Percentiles rank a stretch among this genome's conserved stretches.
phyloP scores from a whole-genome alignment of 352 stramenopile genomes.

The Thalassiosira livingstoniorum region DNA sequence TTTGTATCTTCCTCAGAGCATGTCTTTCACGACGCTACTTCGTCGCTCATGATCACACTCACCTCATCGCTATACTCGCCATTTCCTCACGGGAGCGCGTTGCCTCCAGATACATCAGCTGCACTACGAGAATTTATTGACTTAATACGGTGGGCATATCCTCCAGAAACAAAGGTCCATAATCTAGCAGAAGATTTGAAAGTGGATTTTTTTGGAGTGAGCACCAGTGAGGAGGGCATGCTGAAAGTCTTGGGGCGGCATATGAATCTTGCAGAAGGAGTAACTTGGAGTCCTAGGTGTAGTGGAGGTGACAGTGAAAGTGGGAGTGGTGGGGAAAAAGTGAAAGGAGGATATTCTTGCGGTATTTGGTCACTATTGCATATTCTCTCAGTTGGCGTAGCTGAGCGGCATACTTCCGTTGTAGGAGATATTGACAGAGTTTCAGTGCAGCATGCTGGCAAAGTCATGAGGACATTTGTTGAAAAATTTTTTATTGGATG shows the following conservation, averaged over 20 bases:
- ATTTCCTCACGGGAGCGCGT: slow-evolving; percentile 26
- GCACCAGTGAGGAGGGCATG: slow-evolving; percentile 27
- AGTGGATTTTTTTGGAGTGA: slow-evolving; percentile 37
- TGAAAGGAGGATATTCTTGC: slow-evolving; percentile 47
- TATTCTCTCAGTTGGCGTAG: slow-evolving; percentile 53
- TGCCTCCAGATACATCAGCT: slow-evolving; percentile 39
- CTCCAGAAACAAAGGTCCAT: slow-evolving; percentile 54
- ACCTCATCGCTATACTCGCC: slow-evolving; percentile 47
- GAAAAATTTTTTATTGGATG: slow-evolving; percentile 58
- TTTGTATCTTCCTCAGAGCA: slow-evolving; percentile 32
- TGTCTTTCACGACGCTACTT: slow-evolving; percentile 51
- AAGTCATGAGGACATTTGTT: slow-evolving; percentile 54
- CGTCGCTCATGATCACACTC: slow-evolving; percentile 49
- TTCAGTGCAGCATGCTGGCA: slow-evolving; percentile 41
- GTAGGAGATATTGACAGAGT: slow-evolving; percentile 50
- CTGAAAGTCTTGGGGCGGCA: slow-evolving; percentile 41
- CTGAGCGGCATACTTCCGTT: slow-evolving; percentile 46
- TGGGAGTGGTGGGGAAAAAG: neutral
- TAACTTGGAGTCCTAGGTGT: slow-evolving; percentile 53
- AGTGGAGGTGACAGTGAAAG: neutral
- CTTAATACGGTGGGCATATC: slow-evolving; percentile 58
- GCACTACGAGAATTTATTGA: slow-evolving; percentile 57
- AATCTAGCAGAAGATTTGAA: slow-evolving; percentile 49
- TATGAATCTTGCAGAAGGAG: slow-evolving; percentile 18
- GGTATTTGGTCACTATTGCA: slow-evolving; percentile 55